Conservation (phyloP, 1,139 yeast species). For the Hansenula sp. region DNA sequence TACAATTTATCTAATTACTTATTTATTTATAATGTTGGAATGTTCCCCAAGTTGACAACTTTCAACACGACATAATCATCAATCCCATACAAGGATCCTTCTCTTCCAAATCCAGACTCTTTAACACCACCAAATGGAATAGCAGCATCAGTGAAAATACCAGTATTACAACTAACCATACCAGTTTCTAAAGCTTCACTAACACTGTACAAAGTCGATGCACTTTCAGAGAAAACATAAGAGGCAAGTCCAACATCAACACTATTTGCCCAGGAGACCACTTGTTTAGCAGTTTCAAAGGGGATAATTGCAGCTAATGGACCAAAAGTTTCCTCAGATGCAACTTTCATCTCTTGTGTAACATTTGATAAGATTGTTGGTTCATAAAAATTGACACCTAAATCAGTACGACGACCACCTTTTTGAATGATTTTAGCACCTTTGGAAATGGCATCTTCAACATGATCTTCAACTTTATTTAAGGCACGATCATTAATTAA, state of each 20-base stretch:
- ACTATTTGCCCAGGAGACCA: slow-evolving; percentile 62
- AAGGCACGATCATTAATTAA: slow-evolving; percentile 67
- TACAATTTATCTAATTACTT: no score
- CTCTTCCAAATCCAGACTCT: slow-evolving; percentile 81
- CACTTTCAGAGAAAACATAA: slow-evolving; percentile 68
- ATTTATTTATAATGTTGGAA: background rate
- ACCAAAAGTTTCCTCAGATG: slow-evolving; percentile 82
- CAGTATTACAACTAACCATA: slow-evolving; percentile 79
- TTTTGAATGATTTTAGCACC: slow-evolving; percentile 67
- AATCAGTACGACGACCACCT: slow-evolving; percentile 61
- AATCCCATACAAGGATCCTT: slow-evolving; percentile 72
- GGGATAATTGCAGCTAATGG: slow-evolving; percentile 79
- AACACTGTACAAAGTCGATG: slow-evolving; percentile 58
- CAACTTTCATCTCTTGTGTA: slow-evolving; percentile 57
- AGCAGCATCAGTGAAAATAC: slow-evolving; percentile 65
- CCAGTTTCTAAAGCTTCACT: slow-evolving; percentile 76
- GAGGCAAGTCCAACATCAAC: slow-evolving; percentile 74
- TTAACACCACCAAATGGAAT: slow-evolving; percentile 81
- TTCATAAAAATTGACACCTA: slow-evolving; percentile 73
- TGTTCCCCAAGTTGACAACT: slow-evolving; percentile 47
- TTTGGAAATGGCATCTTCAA: slow-evolving; percentile 66
- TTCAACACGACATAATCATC: slow-evolving; percentile 71
- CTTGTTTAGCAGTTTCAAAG: slow-evolving; percentile 67
- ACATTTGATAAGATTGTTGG: slow-evolving; percentile 72
- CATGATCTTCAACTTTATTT: slow-evolving; percentile 66